A percentile compares a stretch with the other conserved stretches of the same genome.
Conservation (phyloP, 257 asterid species). For the Marsdenia floribunda region DNA sequence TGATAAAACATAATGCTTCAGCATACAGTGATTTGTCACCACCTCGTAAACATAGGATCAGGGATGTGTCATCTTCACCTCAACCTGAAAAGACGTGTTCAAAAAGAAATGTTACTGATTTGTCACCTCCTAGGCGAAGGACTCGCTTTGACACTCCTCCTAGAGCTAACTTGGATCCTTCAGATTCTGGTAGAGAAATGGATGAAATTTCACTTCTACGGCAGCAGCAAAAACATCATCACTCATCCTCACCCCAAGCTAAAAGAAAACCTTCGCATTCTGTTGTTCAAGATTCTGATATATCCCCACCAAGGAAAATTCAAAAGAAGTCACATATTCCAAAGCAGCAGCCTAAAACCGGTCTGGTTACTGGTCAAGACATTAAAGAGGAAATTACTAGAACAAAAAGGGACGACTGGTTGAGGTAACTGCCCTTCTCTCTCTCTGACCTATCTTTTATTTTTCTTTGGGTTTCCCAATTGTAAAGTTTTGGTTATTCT, state of each 20-base stretch:
- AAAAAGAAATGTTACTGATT: constrained; percentile 14
- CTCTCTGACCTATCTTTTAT: too few species aligned
- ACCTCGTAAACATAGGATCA: constrained; percentile 22
- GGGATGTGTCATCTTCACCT: constrained; percentile 28
- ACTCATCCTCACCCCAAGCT: constrained; percentile 10
- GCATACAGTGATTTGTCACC: constrained; percentile 38
- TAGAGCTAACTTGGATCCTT: constrained; percentile 19
- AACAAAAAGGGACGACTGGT: constrained; percentile 56
- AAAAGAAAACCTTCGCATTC: background rate
- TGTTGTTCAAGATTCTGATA: constrained; percentile 33
- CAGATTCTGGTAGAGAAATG: constrained; percentile 8
- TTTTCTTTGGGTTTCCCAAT: too few species aligned
- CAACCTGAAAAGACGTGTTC: constrained; percentile 16
- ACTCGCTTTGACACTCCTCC: constrained; percentile 55
- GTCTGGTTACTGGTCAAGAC: constrained; percentile 73
- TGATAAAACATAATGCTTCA: constrained; percentile 15
- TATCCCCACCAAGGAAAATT: constrained; percentile 71
- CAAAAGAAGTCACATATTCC: constrained; percentile 31
- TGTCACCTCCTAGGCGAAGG: constrained; percentile 29
- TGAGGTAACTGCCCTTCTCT: constrained; percentile 40
- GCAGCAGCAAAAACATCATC: background rate
- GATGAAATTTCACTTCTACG: constrained; percentile 50
- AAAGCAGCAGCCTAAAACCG: constrained; percentile 52
- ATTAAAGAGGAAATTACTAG: constrained; percentile 60
- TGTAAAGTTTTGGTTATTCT: background rate